Evolutionary conservation across 306 rosid species (phyloP).

Genomic region (Cucumis hystrix): DNA sequence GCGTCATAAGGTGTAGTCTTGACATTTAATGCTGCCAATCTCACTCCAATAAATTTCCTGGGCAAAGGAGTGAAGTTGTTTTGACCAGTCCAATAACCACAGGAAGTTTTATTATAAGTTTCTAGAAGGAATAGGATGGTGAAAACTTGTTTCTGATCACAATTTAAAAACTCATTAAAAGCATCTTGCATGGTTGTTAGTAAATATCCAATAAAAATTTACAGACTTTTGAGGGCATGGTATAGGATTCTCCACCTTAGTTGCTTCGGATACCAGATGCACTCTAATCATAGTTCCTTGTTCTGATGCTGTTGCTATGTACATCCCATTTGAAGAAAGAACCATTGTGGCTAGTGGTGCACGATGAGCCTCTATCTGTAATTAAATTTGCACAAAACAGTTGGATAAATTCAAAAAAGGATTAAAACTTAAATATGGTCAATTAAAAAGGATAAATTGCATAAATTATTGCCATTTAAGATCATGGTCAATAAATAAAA

Average conservation of each 20-base stretch:
- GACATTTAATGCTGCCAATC: neutral
- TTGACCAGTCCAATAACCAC: neutral
- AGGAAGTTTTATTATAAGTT: neutral
- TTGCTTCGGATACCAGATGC: conserved; percentile 78
- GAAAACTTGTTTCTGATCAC: neutral
- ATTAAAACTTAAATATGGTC: neutral
- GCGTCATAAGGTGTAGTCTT: neutral
- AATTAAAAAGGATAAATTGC: neutral
- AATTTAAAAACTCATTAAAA: neutral
- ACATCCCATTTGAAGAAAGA: conserved; percentile 77
- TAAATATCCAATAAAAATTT: neutral
- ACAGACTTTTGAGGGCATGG: neutral
- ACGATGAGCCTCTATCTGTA: conserved; percentile 86
- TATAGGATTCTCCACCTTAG: conserved; percentile 45
- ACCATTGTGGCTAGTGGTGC: conserved; percentile 70
- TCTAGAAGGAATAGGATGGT: neutral
- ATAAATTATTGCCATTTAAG: neutral
- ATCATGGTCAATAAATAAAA: neutral
- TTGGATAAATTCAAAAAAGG: neutral
- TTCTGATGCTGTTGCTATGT: conserved; percentile 94
- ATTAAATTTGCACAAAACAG: conserved; percentile 9
- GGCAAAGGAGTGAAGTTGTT: neutral
- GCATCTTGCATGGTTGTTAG: neutral
- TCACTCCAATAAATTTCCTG: neutral
- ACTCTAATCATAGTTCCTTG: conserved; percentile 93